Evolutionary conservation across 495 filamentous ascomycete species (phyloP), one percentile per base, ranked within the genome.

Genomic region (Tuber melanosporum): DNA sequence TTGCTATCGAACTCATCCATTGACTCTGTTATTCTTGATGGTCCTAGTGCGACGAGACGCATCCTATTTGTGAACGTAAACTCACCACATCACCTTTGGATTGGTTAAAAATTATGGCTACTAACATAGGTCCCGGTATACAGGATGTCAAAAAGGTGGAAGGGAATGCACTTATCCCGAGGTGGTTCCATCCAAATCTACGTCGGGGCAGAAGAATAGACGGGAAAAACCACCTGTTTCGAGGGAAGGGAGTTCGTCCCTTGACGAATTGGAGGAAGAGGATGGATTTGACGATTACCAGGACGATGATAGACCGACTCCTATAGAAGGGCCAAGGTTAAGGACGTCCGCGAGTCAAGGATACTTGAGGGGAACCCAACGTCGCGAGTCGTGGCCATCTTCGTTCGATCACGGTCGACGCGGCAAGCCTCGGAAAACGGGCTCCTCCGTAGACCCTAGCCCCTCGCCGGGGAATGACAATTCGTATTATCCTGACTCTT

Each of bases 51-150:
- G 93, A 97, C 81, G 95, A 97, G 83, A 87, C 85, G 46, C 94
- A 90, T 81, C 95, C 95, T 39, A 85, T 93, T 47, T 99, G 95
- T 84, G 94, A 98, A 83, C 87, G 93, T 94, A 85, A 85, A 90
- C 36, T 36, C 71, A 57, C 70, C 43, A 57, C 71, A n/a, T 74
- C 72, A 39, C 62, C 32, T 75, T 70, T 70, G 46, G 72, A 72
- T 66, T n/a, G n/a, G 49, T 70, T 76, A 39, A 71, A 32, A 39
- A 36, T 75, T 52, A 74, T 83, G 74, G 76, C 66, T 83, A 70
- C 73, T 80, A 74, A 80, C 52, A 74, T 74, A 57, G 47, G 41
- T 26, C 70, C 47, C 47, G 62, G 22, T 74, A 43, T 70, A 49
- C n/a, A 84, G 83, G 83, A 57, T 84, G 83, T 76, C 80, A 82